Conservation (phyloP, 192 early-diverging fungal species). For the Helicostylum pulchrum region DNA sequence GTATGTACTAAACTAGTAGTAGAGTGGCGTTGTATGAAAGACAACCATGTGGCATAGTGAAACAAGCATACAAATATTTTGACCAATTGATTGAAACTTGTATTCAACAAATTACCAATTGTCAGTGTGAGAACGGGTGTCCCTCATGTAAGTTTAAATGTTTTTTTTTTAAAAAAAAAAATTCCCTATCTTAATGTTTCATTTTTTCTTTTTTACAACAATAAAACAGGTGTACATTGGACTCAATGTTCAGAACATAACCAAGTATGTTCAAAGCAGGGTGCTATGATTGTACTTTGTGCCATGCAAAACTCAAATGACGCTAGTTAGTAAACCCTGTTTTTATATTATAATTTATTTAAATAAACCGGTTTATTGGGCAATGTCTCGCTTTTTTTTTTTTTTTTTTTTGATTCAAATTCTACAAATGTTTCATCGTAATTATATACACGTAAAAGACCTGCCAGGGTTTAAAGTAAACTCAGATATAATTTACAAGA, state of each 20-base stretch:
- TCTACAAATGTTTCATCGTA: too few relatives aligned
- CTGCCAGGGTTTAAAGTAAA: too few relatives aligned
- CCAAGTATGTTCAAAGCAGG: slow-evolving; percentile 41
- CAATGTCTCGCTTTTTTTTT: too few relatives aligned
- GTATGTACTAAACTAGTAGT: not conserved
- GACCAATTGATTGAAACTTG: slow-evolving; percentile 35
- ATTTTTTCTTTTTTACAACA: not conserved
- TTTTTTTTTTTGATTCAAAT: too few relatives aligned
- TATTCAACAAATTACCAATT: slow-evolving; percentile 34
- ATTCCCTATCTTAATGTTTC: not conserved
- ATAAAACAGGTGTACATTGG: slow-evolving; percentile 32
- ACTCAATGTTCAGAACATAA: slow-evolving; percentile 45
- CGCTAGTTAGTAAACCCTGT: too few relatives aligned
- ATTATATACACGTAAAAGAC: too few relatives aligned
- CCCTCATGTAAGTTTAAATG: slow-evolving; percentile 36
- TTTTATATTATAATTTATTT: too few relatives aligned
- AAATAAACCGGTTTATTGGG: too few relatives aligned
- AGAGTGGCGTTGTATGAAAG: slow-evolving; percentile 50
- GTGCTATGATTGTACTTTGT: slow-evolving; percentile 43
- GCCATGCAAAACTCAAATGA: not conserved
- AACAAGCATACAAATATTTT: slow-evolving; percentile 41
- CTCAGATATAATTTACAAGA: too few relatives aligned
- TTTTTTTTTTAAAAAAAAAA: not conserved
- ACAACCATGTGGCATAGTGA: slow-evolving; percentile 31
- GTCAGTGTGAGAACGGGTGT: slow-evolving; percentile 50